Evolutionary conservation across 495 filamentous ascomycete species (phyloP).

Genomic region (Hyaloscypha hepaticicola): DNA sequence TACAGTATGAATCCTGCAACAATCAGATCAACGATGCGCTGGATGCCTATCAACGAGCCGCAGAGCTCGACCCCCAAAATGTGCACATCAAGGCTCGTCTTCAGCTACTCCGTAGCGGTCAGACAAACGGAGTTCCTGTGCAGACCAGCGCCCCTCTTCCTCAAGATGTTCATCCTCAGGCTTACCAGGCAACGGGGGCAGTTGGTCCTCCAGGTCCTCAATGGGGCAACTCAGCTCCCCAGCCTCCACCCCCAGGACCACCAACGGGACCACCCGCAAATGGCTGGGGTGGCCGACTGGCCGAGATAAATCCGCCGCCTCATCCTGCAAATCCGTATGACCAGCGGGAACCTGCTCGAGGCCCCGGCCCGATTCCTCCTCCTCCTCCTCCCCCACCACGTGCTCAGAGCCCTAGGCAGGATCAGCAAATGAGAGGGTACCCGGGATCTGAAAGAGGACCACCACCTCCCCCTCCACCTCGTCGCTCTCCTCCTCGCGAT

Average conservation of each 20-base stretch:
- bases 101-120: constrained; percentile 78
- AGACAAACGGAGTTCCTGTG: constrained; percentile 64
- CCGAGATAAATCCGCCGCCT: constrained; percentile 71
- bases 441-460: constrained; percentile 63
- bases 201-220: constrained; percentile 75
- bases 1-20: constrained; percentile 95
- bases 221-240: constrained; percentile 70
- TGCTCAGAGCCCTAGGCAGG: constrained; percentile 68
- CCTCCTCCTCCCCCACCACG: constrained; percentile 60
- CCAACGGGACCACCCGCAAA: constrained; percentile 54
- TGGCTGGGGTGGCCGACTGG: constrained; percentile 75
- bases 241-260: constrained; percentile 46
- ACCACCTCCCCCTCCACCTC: constrained; percentile 38
- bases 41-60: constrained; percentile 92
- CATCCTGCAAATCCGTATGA: constrained; percentile 79
- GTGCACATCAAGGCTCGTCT: constrained; percentile 95
- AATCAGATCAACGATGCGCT: constrained; percentile 97
- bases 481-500: constrained; percentile 30
- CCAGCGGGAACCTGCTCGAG: constrained; percentile 66
- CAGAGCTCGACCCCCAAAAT: constrained; percentile 89
- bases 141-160: constrained; percentile 68
- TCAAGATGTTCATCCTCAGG: constrained; percentile 83
- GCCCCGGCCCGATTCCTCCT: constrained; percentile 53
- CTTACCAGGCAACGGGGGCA: constrained; percentile 71
- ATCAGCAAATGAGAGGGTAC: constrained; percentile 57